Percentiles rank a stretch among this genome's conserved stretches.
Evolutionary conservation across 2,329 filamentous ascomycete genomes (phyloP).

Genomic region (Aspergillus clavatus): DNA sequence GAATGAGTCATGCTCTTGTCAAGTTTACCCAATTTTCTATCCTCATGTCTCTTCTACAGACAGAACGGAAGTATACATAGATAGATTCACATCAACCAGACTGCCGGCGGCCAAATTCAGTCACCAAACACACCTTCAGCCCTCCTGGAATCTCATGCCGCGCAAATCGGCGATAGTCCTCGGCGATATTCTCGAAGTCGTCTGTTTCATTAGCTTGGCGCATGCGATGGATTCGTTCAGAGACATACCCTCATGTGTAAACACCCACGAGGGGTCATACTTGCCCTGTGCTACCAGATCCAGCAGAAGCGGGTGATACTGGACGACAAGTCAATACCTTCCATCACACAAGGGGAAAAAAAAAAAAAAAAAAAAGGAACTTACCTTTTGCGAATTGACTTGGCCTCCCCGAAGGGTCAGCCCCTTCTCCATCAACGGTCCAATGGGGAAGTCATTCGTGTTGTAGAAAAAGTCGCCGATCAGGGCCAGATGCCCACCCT

Average conservation of each 20-base stretch:
- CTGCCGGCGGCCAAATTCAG: slow-evolving; percentile 22
- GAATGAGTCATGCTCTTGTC: background rate
- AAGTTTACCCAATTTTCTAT: background rate
- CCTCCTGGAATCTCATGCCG: slow-evolving; percentile 27
- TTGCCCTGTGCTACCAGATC: slow-evolving; percentile 22
- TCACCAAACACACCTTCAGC: slow-evolving; percentile 27
- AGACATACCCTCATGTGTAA: slow-evolving; percentile 21
- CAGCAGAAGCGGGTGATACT: slow-evolving; percentile 30
- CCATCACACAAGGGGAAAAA: too few species aligned
- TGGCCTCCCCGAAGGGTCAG: slow-evolving; percentile 30
- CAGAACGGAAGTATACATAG: background rate
- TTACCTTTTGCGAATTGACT: slow-evolving; percentile 20
- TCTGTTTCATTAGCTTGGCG: slow-evolving; percentile 3
- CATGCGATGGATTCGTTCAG: background rate
- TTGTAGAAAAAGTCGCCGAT: slow-evolving; percentile 28
- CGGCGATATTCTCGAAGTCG: slow-evolving; percentile 27
- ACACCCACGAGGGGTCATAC: slow-evolving; percentile 29
- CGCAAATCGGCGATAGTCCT: slow-evolving; percentile 20
- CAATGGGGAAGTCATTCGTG: slow-evolving; percentile 28
- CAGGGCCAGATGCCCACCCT: slow-evolving; percentile 26
- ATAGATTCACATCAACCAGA: slow-evolving; percentile 8
- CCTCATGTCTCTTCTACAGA: background rate
- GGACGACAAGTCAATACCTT: background rate
- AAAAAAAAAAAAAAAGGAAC: too few species aligned
- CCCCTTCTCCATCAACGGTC: slow-evolving; percentile 31